Conservation (phyloP, 306 rosid species). For the Comarum palustre region DNA sequence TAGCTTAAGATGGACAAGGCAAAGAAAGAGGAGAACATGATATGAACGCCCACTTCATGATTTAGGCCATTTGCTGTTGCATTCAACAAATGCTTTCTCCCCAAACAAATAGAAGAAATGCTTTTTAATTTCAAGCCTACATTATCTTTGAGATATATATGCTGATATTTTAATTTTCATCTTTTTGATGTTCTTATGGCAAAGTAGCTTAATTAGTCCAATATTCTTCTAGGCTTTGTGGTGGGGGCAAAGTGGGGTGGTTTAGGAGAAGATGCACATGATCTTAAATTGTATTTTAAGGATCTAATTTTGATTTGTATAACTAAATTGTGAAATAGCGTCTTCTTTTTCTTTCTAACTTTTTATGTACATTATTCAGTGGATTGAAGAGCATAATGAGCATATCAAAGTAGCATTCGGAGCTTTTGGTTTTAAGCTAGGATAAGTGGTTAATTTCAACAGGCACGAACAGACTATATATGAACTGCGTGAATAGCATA, state of each 20-base stretch:
- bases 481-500: no score
- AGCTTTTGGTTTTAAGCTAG: no score
- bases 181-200: neutral
- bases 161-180: neutral
- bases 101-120: no score
- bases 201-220: constrained; percentile 5
- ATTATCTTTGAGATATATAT: neutral
- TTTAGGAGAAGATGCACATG: constrained; percentile 12
- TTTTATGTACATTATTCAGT: neutral
- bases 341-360: neutral
- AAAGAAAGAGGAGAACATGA: constrained; percentile 33
- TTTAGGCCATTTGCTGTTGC: constrained; percentile 28
- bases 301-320: no score
- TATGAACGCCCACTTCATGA: constrained; percentile 36
- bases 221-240: constrained; percentile 17
- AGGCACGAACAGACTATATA: no score
- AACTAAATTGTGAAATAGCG: neutral
- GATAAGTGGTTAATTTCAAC: no score
- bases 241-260: constrained; percentile 14
- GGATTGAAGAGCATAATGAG: neutral
- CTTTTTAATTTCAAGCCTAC: neutral
- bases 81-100: no score
- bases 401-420: neutral
- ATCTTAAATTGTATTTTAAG: neutral
- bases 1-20: constrained; percentile 22